Evolutionary conservation across 352 stramenopile species (phyloP).

Genomic region (Pythium rishiriense): DNA sequence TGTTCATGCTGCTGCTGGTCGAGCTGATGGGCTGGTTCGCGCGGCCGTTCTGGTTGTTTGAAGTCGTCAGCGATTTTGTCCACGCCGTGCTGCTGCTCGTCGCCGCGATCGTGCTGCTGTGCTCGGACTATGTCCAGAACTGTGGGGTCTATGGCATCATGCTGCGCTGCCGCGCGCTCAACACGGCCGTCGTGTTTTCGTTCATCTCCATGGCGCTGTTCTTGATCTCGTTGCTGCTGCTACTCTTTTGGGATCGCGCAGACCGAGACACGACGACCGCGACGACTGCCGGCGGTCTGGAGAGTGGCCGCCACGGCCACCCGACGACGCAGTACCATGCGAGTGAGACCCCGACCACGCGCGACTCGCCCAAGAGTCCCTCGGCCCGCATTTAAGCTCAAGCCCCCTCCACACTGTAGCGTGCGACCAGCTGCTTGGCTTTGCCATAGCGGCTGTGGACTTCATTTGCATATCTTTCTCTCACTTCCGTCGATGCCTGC

Average conservation of each 20-base stretch:
- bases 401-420: neutral
- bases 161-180: slow-evolving; percentile 56
- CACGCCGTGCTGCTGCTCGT: slow-evolving; percentile 58
- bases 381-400: slow-evolving; percentile 11
- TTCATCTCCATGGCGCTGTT: slow-evolving; percentile 61
- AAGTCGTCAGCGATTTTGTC: slow-evolving; percentile 56
- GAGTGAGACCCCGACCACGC: slow-evolving; percentile 19
- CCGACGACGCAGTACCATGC: slow-evolving; percentile 16
- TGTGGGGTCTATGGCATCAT: slow-evolving; percentile 70
- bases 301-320: slow-evolving; percentile 5
- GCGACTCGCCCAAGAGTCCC: slow-evolving; percentile 26
- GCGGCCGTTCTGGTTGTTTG: slow-evolving; percentile 42
- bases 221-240: slow-evolving; percentile 49
- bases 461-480: too few species aligned
- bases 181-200: slow-evolving; percentile 61
- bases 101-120: slow-evolving; percentile 63
- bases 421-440: too few species aligned
- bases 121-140: slow-evolving; percentile 65
- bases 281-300: slow-evolving; percentile 15
- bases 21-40: slow-evolving; percentile 40
- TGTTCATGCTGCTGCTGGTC: slow-evolving; percentile 55
- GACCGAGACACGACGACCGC: slow-evolving; percentile 28
- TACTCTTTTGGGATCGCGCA: slow-evolving; percentile 33
- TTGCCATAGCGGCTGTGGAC: too few species aligned
- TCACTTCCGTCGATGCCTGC: too few species aligned